These are phyloP conservation scores for Dictyostelium brefeldianum DNA, from an alignment of 78 protist genomes.

Conservation along the genomic window DNA sequence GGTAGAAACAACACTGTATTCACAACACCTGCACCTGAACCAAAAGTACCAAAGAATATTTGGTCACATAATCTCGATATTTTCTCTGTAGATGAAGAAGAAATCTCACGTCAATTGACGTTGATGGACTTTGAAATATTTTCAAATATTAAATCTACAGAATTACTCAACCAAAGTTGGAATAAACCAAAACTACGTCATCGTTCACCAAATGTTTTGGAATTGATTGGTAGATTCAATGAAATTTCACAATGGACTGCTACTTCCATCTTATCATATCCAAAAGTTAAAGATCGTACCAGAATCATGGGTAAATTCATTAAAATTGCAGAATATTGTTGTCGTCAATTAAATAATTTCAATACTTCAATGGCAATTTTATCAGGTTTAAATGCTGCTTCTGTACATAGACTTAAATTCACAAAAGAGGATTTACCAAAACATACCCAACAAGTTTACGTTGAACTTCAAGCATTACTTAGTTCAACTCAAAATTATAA, in stretches of 20 bases:
- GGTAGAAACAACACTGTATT: slow-evolving; percentile 41
- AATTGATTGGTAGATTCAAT: slow-evolving; percentile 73
- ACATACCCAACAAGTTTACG: slow-evolving; percentile 31
- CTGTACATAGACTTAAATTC: slow-evolving; percentile 67
- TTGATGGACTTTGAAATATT: slow-evolving; percentile 86
- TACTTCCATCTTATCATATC: slow-evolving; percentile 39
- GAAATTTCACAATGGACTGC: slow-evolving; percentile 86
- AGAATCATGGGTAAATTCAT: slow-evolving; percentile 73
- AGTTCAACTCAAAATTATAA: slow-evolving; percentile 21
- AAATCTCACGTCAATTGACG: slow-evolving; percentile 90
- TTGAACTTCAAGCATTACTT: slow-evolving; percentile 37
- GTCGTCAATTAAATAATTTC: slow-evolving; percentile 59
- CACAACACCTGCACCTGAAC: slow-evolving; percentile 79
- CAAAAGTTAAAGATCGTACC: slow-evolving; percentile 71
- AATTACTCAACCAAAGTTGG: slow-evolving; percentile 89
- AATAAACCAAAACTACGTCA: slow-evolving; percentile 83
- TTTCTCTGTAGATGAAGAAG: slow-evolving; percentile 87
- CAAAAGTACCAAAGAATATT: slow-evolving; percentile 85
- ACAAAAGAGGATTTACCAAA: slow-evolving; percentile 81
- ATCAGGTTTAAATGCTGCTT: slow-evolving; percentile 67
- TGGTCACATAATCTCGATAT: slow-evolving; percentile 76
- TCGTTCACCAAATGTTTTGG: slow-evolving; percentile 83
- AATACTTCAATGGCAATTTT: slow-evolving; percentile 77
- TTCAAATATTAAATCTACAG: slow-evolving; percentile 75
- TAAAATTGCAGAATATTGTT: slow-evolving; percentile 70